Evolutionary conservation across 768 basidiomycete genomes (phyloP).

Genomic region (Mycena latifolia): DNA sequence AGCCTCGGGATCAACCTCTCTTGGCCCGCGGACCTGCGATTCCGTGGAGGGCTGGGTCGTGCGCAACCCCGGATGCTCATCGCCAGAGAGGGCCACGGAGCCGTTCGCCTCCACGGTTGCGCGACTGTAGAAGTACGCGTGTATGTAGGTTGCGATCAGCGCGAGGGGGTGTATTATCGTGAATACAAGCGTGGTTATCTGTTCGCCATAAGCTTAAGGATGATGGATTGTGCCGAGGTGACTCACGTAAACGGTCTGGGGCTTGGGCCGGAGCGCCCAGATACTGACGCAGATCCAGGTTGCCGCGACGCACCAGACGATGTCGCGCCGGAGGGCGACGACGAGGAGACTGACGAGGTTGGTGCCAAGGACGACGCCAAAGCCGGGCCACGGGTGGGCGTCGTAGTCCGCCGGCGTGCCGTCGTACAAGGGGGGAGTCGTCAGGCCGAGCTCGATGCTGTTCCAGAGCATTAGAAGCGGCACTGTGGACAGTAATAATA

Average conservation of each 20-base stretch:
- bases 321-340: conserved; percentile 68
- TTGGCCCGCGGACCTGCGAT: conserved; percentile 41
- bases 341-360: conserved; percentile 72
- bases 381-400: conserved; percentile 78
- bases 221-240: not conserved
- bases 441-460: conserved; percentile 79
- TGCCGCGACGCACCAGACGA: conserved; percentile 82
- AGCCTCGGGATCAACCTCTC: conserved; percentile 58
- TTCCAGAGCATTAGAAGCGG: not conserved
- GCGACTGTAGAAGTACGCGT: conserved; percentile 44
- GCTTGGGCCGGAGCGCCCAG: conserved; percentile 72
- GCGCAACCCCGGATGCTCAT: conserved; percentile 44
- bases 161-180: conserved; percentile 76
- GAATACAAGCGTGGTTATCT: conserved; percentile 75
- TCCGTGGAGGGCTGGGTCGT: conserved; percentile 31
- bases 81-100: conserved; percentile 40
- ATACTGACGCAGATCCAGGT: conserved; percentile 81
- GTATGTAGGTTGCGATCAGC: conserved; percentile 60
- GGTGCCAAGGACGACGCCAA: conserved; percentile 73
- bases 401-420: conserved; percentile 66
- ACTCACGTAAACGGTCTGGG: conserved; percentile 74
- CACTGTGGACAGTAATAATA: not conserved
- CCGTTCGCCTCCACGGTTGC: conserved; percentile 3
- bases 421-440: conserved; percentile 58
- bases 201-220: conserved; percentile 1